Conservation (phyloP, 768 basidiomycete genomes). For the Hemileccinum impolitum region DNA sequence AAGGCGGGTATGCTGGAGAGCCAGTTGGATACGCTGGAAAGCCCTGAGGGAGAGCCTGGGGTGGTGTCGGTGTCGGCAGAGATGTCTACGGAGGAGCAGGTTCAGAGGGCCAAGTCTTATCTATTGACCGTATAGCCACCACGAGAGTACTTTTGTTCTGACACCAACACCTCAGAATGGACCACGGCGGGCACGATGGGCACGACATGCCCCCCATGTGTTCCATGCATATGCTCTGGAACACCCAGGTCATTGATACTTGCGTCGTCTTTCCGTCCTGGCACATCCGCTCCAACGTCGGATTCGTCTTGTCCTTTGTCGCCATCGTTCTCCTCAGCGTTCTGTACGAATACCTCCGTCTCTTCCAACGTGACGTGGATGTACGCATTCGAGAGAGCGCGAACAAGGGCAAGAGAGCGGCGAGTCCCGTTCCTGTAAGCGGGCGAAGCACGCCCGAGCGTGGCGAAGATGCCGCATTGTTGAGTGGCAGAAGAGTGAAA, state of each 20-base stretch:
- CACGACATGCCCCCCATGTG: conserved; percentile 53
- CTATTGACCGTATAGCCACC: conserved; percentile 7
- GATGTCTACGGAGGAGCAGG: conserved; percentile 54
- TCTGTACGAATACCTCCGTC: conserved; percentile 78
- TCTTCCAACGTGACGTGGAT: conserved; percentile 59
- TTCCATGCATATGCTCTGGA: conserved; percentile 85
- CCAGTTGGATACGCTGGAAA: conserved; percentile 69
- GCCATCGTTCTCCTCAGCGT: conserved; percentile 65
- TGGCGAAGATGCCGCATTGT: conserved; percentile 51
- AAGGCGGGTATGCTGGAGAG: conserved; percentile 78
- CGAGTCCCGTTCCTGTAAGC: conserved; percentile 32
- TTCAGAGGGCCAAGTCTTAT: conserved; percentile 33
- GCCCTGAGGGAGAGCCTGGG: conserved; percentile 61
- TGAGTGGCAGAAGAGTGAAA: conserved; percentile 45
- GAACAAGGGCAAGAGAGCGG: conserved; percentile 47
- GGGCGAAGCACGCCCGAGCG: conserved; percentile 40
- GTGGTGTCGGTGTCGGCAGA: conserved; percentile 62
- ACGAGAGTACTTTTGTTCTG: not conserved
- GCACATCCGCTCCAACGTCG: conserved; percentile 59
- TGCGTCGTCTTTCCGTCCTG: conserved; percentile 79
- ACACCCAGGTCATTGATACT: conserved; percentile 74
- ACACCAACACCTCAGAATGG: conserved; percentile 15
- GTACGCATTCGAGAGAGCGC: conserved; percentile 50
- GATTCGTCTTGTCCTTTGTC: conserved; percentile 64
- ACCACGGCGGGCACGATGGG: conserved; percentile 48